Percentiles rank a stretch among this genome's conserved stretches.
phyloP scores from a whole-genome alignment of 768 basidiomycete genomes.

The Suillus brevipes region DNA sequence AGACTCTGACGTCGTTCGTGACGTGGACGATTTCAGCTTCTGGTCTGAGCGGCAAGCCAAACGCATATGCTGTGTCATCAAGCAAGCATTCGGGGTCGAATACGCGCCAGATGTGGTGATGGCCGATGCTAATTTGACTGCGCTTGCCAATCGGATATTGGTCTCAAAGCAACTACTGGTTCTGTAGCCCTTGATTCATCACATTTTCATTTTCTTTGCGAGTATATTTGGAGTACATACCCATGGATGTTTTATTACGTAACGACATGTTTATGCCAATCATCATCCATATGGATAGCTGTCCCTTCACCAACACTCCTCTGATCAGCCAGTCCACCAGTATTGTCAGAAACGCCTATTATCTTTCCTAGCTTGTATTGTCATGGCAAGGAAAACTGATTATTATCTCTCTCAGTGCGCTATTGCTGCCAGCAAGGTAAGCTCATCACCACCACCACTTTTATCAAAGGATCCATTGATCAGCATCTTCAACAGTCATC shows the following conservation, averaged over 20 bases:
- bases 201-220: neutral
- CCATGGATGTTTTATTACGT: conserved; percentile 1
- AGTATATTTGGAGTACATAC: neutral
- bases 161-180: conserved; percentile 65
- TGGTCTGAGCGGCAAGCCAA: conserved; percentile 91
- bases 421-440: conserved; percentile 46
- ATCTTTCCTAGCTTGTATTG: neutral
- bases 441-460: neutral
- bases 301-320: neutral
- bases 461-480: conserved; percentile 1
- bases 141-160: conserved; percentile 81
- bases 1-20: conserved; percentile 44
- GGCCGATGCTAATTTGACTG: conserved; percentile 90
- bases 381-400: conserved; percentile 43
- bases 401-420: conserved; percentile 52
- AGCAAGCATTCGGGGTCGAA: conserved; percentile 85
- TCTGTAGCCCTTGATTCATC: conserved; percentile 13
- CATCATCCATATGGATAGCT: neutral
- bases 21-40: conserved; percentile 93
- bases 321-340: conserved; percentile 1
- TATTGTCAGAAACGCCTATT: neutral
- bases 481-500: conserved; percentile 28
- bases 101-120: conserved; percentile 88
- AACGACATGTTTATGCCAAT: neutral
- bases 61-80: conserved; percentile 77